Conservation (phyloP, 306 rosid genomes). For the Rosa chinensis region DNA sequence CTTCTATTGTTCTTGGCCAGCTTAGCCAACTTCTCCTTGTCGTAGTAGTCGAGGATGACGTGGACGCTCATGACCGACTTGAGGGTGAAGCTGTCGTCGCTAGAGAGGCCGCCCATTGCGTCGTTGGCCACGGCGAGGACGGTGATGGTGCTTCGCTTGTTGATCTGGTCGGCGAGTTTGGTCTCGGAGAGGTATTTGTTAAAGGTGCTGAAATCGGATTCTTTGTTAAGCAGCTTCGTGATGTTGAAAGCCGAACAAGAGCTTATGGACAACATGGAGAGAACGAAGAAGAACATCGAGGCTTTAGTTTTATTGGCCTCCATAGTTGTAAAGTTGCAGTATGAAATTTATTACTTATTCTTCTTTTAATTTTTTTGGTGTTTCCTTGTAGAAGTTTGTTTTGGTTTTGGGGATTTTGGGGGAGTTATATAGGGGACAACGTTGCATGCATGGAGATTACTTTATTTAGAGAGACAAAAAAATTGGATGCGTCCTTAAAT, state of each 20-base stretch:
- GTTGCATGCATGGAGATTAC: not conserved
- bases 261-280: constrained; percentile 22
- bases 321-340: not conserved
- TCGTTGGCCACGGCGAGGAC: constrained; percentile 43
- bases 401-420: not conserved
- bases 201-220: constrained; percentile 36
- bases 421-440: not conserved
- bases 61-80: constrained; percentile 43
- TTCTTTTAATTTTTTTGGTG: not conserved
- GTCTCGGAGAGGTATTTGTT: constrained; percentile 46
- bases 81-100: constrained; percentile 20
- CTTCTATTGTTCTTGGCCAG: not conserved
- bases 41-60: constrained; percentile 37
- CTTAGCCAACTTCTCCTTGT: constrained; percentile 25
- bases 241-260: constrained; percentile 42
- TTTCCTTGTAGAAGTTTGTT: not conserved
- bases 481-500: too few relatives aligned
- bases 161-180: constrained; percentile 45
- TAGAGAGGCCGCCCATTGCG: constrained; percentile 23
- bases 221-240: constrained; percentile 24
- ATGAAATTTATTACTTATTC: not conserved
- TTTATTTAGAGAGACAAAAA: not conserved
- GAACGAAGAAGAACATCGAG: not conserved
- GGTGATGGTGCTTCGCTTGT: constrained; percentile 41
- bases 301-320: not conserved